Base-by-base conservation (phyloP, 1,284 basidiomycete genomes). In the Schizopora paradoxa region DNA sequence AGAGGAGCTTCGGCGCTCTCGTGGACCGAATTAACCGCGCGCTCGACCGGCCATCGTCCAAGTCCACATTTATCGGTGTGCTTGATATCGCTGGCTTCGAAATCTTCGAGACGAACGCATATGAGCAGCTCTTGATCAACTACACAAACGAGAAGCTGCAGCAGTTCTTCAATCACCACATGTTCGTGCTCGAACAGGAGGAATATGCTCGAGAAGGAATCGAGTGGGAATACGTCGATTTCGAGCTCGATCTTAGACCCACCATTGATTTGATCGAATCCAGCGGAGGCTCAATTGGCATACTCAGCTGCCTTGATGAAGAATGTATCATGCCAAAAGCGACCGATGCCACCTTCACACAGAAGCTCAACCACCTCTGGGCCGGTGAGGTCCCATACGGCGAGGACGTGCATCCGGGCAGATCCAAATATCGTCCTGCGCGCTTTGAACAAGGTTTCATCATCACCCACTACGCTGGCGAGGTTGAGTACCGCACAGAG, bases 281-380 rank as follows among this genome's bases (percentile, higher is more conserved):
- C 11, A 80, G 77, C 47, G 73, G 76, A 16, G 68, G 61, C 48
- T 69, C 76, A 6, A 93, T 99, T 54, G 96, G 96, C 51, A 88
- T 99, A 47, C 76, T 99, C 31, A 92, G 91, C 51, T 86, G 89
- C 56, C 72, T 99, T 38, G 96, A 99, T 62, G 96, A 99, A 62
- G 96, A 98, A 59, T 99, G 94, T 62, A 99, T 99, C 66, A 99
- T 99, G 95, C 96, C 96, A 35, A 93, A 91, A 65, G 96, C 95
- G 2, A 93, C 88, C 5, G 96, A 99, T 63, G 66, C 82, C 41
- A 98, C 94, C 0, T 98, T 99, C 65, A 95, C 92, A 25, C 85
- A 93, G 64, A 99, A 98, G 67, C 76, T 98, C 2, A 75, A 88
- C 56, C 69, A 73, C 16, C 67, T 90, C 45, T 91, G 87, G 87